Base-by-base conservation (phyloP, 441 rosid genomes). In the Corymbia calophylla region DNA sequence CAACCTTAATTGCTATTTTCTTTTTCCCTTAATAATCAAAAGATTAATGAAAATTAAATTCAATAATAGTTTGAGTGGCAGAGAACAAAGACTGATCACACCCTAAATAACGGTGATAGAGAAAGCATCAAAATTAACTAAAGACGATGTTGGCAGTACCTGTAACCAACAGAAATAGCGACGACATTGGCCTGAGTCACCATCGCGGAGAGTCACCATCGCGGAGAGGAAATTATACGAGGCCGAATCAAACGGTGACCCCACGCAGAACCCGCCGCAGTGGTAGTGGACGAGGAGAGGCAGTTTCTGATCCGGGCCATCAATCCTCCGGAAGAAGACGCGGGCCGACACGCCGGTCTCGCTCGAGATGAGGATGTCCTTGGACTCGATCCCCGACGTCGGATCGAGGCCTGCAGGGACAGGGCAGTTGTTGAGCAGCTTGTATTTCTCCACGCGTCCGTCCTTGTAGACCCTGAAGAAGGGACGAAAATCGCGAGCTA, bases 261-360 rank as follows among this genome's bases (percentile, higher is more conserved):
- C 93, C 0, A 49, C 49, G 56, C 93, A 93, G 88, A 93, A 93
- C 54, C 93, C 95, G 10, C 95, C 94, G 3, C 95, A 93, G 17
- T 92, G 95, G 90, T 90, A 92, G 91, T 93, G 93, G 80, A 93
- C 91, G 29, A 93, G 88, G n/a, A 93, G 88, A 21, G 95, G 94
- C 47, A 93, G 81, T 85, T 92, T 93, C 16, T 27, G 89, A 77
- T 25, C 85, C 6, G 89, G 66, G 86, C 29, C 15, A 2, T 16
- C 77, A 21, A 54, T 3, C 82, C 87, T 87, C 8, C 92, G 93
- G 87, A 87, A 27, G 90, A 91, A 93, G 62, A 92, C 44, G 2
- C 94, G 92, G 66, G 93, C 94, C 17, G 91, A 89, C 48, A 93
- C 90, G 55, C 92, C 93, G 18, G 90, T 85, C 5, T 88, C 88